Percentiles rank a stretch among this genome's conserved stretches.
Conservation (phyloP, 2,329 filamentous ascomycete genomes). For the Talaromyces sp. region DNA sequence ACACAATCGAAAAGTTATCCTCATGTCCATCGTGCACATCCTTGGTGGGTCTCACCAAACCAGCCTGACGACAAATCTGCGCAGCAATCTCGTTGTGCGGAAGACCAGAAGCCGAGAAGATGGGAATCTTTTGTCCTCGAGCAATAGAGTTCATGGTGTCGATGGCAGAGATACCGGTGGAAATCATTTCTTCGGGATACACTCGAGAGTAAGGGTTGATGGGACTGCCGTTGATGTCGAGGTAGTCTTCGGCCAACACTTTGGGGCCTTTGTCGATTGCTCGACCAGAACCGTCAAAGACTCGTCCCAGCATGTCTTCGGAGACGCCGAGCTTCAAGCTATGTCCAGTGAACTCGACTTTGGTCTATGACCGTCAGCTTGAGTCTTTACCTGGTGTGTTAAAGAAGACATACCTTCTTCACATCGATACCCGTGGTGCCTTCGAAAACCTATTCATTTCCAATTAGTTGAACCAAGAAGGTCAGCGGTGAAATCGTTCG, state of each 20-base stretch:
- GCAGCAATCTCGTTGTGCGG: slow-evolving; percentile 99
- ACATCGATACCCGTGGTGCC: slow-evolving; percentile 97
- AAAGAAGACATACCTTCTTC: slow-evolving; percentile 67
- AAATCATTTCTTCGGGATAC: slow-evolving; percentile 99
- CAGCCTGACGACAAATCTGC: slow-evolving; percentile 95
- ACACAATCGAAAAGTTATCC: slow-evolving; percentile 99
- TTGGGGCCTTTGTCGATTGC: slow-evolving; percentile 99
- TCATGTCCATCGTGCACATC: slow-evolving; percentile 94
- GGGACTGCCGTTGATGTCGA: slow-evolving; percentile 97
- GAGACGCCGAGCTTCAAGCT: slow-evolving; percentile 98
- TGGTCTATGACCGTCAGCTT: slow-evolving; percentile 60
- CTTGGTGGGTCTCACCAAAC: slow-evolving; percentile 87
- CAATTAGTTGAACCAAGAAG: not conserved
- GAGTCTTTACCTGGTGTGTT: not conserved
- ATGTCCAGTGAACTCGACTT: slow-evolving; percentile 94
- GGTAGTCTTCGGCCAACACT: slow-evolving; percentile 94
- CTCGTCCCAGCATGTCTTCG: slow-evolving; percentile 98
- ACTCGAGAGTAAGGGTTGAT: slow-evolving; percentile 98
- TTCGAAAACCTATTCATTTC: slow-evolving; percentile 74
- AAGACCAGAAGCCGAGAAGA: slow-evolving; percentile 96
- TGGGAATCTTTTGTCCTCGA: slow-evolving; percentile 98
- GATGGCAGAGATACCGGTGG: slow-evolving; percentile 97
- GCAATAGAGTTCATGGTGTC: slow-evolving; percentile 98
- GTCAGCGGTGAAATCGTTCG: slow-evolving; percentile 17
- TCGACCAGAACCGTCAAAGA: slow-evolving; percentile 96